These are phyloP conservation scores for Teunomyces pallodes DNA, from an alignment of 805 yeast species.

Conservation along the genomic window DNA sequence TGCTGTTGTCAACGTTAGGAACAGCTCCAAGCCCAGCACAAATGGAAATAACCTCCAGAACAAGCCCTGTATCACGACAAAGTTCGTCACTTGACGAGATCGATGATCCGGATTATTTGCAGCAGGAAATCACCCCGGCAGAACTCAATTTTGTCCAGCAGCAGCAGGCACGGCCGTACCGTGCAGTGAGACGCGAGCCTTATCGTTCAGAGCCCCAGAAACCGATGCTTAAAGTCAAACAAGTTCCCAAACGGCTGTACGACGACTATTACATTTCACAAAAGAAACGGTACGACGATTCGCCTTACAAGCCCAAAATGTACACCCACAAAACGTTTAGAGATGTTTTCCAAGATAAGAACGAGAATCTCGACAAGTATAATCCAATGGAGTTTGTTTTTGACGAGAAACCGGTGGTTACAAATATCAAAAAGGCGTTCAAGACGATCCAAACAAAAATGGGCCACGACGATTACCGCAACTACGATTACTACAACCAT, in stretches of 20 bases:
- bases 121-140: slow-evolving; percentile 39
- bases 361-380: slow-evolving; percentile 27
- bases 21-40: not conserved
- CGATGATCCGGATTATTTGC: slow-evolving; percentile 23
- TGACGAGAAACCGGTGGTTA: slow-evolving; percentile 20
- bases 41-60: not conserved
- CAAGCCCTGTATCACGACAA: not conserved
- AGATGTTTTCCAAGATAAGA: slow-evolving; percentile 34
- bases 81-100: not conserved
- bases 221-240: not conserved
- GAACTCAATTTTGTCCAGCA: slow-evolving; percentile 21
- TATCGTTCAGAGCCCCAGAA: not conserved
- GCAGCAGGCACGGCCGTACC: slow-evolving; percentile 3
- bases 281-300: slow-evolving; percentile 32
- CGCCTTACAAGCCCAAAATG: slow-evolving; percentile 31
- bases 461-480: slow-evolving; percentile 29
- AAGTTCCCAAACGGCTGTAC: slow-evolving; percentile 7
- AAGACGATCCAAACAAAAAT: slow-evolving; percentile 27
- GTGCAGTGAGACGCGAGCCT: slow-evolving; percentile 1
- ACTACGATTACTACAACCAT: slow-evolving; percentile 34
- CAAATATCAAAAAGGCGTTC: slow-evolving; percentile 21
- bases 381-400: slow-evolving; percentile 43
- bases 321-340: slow-evolving; percentile 40
- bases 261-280: slow-evolving; percentile 38
- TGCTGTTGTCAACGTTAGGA: not conserved